Evolutionary conservation across 352 stramenopile species (phyloP), one percentile per base, ranked within the genome.

Genomic region (Phytophthora brassicae): DNA sequence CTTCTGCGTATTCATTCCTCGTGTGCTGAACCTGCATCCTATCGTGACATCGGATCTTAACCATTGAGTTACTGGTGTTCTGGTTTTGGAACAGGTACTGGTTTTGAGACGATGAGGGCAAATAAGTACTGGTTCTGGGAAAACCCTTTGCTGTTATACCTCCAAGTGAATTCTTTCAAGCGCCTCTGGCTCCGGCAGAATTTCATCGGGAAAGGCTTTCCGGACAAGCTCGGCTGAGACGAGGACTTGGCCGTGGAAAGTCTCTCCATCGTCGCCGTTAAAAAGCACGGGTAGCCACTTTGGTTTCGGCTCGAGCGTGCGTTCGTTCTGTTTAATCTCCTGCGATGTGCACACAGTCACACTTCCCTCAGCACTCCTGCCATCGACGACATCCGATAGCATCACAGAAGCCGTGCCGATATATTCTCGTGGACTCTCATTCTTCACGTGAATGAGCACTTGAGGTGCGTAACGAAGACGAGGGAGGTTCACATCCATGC

Each of bases 401-500:
- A 51, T 56, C 20, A 81, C 43, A 19, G 72, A 42, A 44, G 64
- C 56, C 8, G 70, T 82, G 42, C 75, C 74, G 14, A 85, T 73
- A 63, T 81, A 88, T 54, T 76, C 55, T 7, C 56, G 56, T 11
- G 66, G 63, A 23, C 55, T 70, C n/a, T 81, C 64, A 31, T 88
- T 77, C 59, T 73, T 72, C 17, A 92, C 51, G 46, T 88, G 83
- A 46, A 92, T 56, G 19, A 90, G 59, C 44, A 90, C 78, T 46
- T 81, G 80, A 38, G 80, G 76, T 26, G 79, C 79, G 47, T 83
- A 79, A 41, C 56, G 46, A 19, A 84, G 62, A 19, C 77, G 55
- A 16, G 82, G 82, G 57, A 95, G 58, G 56, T 89, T 84, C 41
- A 87, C 72, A 61, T 94, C 78, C 13, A 94, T 84, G 57, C 77